phyloP scores from a whole-genome alignment of 2,329 filamentous ascomycete genomes.

The Fusarium haematococcum region DNA sequence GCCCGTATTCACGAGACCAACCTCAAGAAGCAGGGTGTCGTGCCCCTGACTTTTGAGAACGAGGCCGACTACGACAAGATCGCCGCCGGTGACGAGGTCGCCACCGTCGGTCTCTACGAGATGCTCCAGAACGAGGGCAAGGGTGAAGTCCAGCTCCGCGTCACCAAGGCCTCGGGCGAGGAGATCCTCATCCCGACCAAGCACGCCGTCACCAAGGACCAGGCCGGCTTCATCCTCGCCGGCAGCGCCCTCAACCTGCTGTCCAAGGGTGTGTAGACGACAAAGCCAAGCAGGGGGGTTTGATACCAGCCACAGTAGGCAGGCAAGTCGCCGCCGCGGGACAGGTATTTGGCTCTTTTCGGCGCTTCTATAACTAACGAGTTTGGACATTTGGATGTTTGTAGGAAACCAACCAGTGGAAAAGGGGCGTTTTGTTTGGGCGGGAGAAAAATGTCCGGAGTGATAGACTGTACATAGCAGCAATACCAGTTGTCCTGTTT shows the following conservation, averaged over 20 bases:
- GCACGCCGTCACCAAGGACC: slow-evolving; percentile 89
- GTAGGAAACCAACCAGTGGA: slow-evolving; percentile 15
- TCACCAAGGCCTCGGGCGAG: slow-evolving; percentile 73
- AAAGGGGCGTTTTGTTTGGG: slow-evolving; percentile 40
- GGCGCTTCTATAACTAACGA: slow-evolving; percentile 15
- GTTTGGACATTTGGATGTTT: slow-evolving; percentile 23
- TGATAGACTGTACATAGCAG: slow-evolving; percentile 43
- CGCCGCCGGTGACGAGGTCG: slow-evolving; percentile 83
- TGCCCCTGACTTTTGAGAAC: slow-evolving; percentile 90
- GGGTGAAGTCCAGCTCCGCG: slow-evolving; percentile 77
- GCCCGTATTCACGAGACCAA: slow-evolving; percentile 96
- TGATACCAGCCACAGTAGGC: not conserved
- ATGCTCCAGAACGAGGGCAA: slow-evolving; percentile 82
- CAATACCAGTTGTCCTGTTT: slow-evolving; percentile 41
- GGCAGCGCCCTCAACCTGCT: slow-evolving; percentile 94
- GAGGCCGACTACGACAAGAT: slow-evolving; percentile 90
- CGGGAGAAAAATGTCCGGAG: slow-evolving; percentile 41
- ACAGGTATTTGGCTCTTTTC: slow-evolving; percentile 3
- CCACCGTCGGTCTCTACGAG: slow-evolving; percentile 85
- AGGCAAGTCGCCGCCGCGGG: not conserved
- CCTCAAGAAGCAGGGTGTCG: slow-evolving; percentile 96
- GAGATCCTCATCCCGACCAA: slow-evolving; percentile 79
- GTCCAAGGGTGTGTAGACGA: slow-evolving; percentile 64
- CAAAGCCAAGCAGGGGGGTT: not conserved
- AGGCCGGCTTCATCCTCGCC: slow-evolving; percentile 91